phyloP scores from a whole-genome alignment of 2,329 filamentous ascomycete genomes.

The Allantophomopsis cytisporea region DNA sequence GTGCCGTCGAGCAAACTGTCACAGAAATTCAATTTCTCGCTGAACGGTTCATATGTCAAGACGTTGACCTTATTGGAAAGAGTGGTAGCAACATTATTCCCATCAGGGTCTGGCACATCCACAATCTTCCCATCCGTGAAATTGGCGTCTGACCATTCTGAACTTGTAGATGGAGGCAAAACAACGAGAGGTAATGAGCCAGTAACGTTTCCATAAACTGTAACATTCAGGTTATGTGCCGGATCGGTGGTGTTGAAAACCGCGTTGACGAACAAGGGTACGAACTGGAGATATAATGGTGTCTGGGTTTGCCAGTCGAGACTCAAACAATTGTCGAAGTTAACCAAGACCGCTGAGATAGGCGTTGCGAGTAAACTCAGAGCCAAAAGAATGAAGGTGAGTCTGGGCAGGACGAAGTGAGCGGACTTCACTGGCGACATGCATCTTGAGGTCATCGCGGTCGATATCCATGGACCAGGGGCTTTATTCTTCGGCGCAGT shows the following conservation, averaged over 20 bases:
- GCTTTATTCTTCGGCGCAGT: too few species aligned
- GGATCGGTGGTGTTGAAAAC: slow-evolving; percentile 49
- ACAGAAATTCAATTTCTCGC: slow-evolving; percentile 51
- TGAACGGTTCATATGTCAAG: slow-evolving; percentile 62
- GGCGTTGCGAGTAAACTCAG: slow-evolving; percentile 14
- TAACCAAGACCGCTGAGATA: slow-evolving; percentile 50
- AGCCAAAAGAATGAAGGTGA: too few species aligned
- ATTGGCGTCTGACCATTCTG: slow-evolving; percentile 47
- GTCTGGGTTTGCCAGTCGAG: slow-evolving; percentile 40
- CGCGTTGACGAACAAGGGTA: slow-evolving; percentile 62
- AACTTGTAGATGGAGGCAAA: slow-evolving; percentile 45
- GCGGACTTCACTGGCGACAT: too few species aligned
- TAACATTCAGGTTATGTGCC: slow-evolving; percentile 57
- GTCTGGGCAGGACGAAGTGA: too few species aligned
- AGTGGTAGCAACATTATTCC: slow-evolving; percentile 52
- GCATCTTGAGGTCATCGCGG: too few species aligned
- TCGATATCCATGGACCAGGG: too few species aligned
- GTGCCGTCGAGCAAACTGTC: slow-evolving; percentile 39
- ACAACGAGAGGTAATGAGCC: slow-evolving; percentile 45
- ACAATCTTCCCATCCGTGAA: slow-evolving; percentile 62
- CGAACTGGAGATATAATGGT: slow-evolving; percentile 62
- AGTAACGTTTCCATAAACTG: slow-evolving; percentile 82
- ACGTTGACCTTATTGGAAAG: slow-evolving; percentile 60
- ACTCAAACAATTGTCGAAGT: slow-evolving; percentile 74
- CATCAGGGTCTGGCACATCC: slow-evolving; percentile 35